Percentiles rank a stretch among this genome's conserved stretches.
These are phyloP conservation scores for Colletotrichum sansevieriae DNA, from an alignment of 2,329 filamentous ascomycete species.

Conservation along the genomic window DNA sequence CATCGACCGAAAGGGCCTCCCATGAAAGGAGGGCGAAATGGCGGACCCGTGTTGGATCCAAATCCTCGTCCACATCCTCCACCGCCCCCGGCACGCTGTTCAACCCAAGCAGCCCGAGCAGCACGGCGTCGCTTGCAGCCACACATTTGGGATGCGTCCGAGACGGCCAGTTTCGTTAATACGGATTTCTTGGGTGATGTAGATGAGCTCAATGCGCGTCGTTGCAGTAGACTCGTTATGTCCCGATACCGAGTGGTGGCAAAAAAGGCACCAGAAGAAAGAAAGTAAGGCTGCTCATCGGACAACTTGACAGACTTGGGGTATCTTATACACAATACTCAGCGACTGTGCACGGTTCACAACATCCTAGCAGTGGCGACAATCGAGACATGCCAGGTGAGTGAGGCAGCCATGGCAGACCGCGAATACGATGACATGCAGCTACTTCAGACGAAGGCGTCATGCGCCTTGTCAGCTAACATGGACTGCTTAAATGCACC, in stretches of 20 bases:
- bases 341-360: slow-evolving; percentile 2
- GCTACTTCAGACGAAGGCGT: slow-evolving; percentile 13
- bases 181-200: neutral
- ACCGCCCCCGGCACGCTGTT: slow-evolving; percentile 23
- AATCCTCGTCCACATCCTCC: slow-evolving; percentile 20
- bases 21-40: slow-evolving; percentile 13
- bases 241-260: too few relatives aligned
- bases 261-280: too few relatives aligned
- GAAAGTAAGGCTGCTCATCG: too few relatives aligned
- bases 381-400: slow-evolving; percentile 18
- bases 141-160: slow-evolving; percentile 2
- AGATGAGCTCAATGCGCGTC: too few relatives aligned
- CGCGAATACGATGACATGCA: slow-evolving; percentile 17
- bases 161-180: neutral
- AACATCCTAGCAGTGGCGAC: slow-evolving; percentile 6
- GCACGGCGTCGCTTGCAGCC: slow-evolving; percentile 34
- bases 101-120: slow-evolving; percentile 36
- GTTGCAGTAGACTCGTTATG: too few relatives aligned
- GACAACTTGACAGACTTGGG: neutral
- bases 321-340: slow-evolving; percentile 2
- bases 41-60: slow-evolving; percentile 4
- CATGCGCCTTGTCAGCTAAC: too few relatives aligned
- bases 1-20: slow-evolving; percentile 26
- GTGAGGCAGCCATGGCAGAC: neutral
- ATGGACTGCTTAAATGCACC: neutral